A percentile compares a stretch with the other conserved stretches of the same genome.
phyloP scores from a whole-genome alignment of 2,329 filamentous ascomycete species.

The Incumbomyces lentus region DNA sequence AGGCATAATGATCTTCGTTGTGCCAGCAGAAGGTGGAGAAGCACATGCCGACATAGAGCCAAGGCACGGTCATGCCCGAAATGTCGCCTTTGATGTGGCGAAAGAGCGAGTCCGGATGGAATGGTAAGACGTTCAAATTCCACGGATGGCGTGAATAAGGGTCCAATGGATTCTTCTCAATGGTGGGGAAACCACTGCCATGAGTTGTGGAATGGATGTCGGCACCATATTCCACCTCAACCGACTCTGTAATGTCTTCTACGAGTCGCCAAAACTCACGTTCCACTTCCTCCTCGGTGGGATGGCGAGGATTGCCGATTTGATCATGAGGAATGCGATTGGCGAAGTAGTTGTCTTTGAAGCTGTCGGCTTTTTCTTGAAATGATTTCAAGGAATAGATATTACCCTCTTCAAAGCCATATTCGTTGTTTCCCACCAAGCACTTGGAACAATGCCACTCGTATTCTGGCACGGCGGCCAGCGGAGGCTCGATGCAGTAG shows the following conservation, averaged over 20 bases:
- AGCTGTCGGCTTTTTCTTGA: slow-evolving; percentile 88
- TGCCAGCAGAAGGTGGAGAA: slow-evolving; percentile 99
- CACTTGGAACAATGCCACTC: slow-evolving; percentile 97
- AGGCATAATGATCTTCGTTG: slow-evolving; percentile 95
- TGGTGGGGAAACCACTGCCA: slow-evolving; percentile 89
- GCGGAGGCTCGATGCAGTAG: slow-evolving; percentile 75
- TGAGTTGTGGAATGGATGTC: slow-evolving; percentile 98
- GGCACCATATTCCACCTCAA: slow-evolving; percentile 95
- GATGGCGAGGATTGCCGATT: slow-evolving; percentile 66
- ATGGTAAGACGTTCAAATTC: slow-evolving; percentile 88
- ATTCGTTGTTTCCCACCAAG: slow-evolving; percentile 89
- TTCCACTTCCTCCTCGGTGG: slow-evolving; percentile 92
- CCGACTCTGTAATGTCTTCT: slow-evolving; percentile 84
- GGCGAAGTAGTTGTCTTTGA: slow-evolving; percentile 89
- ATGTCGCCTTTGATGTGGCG: slow-evolving; percentile 97
- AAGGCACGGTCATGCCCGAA: slow-evolving; percentile 97
- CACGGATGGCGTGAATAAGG: slow-evolving; percentile 82
- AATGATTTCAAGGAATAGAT: slow-evolving; percentile 93
- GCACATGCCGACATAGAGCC: slow-evolving; percentile 98
- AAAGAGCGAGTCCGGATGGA: slow-evolving; percentile 86
- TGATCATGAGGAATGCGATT: slow-evolving; percentile 83
- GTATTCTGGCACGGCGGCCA: slow-evolving; percentile 64
- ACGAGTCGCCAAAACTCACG: slow-evolving; percentile 94
- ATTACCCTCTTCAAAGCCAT: slow-evolving; percentile 93
- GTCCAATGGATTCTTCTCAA: slow-evolving; percentile 80